phyloP scores from a whole-genome alignment of 192 early-diverging fungal species.

The Coemansia erecta region DNA sequence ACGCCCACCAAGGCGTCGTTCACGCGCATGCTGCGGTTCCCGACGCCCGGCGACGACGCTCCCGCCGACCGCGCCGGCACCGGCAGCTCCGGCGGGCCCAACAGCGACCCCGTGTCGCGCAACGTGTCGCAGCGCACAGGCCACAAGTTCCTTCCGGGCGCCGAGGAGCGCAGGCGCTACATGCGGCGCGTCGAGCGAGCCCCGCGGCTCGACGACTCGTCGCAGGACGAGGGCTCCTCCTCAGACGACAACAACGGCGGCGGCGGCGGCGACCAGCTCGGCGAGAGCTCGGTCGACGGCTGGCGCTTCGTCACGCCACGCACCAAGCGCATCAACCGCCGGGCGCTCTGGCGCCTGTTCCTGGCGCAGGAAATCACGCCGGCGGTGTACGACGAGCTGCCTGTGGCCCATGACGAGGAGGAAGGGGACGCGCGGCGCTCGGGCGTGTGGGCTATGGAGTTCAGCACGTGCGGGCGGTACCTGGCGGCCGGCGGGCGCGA shows the following conservation, averaged over 20 bases:
- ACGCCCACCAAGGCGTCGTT: conserved; percentile 49
- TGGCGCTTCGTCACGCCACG: conserved; percentile 51
- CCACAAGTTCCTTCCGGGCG: conserved; percentile 34
- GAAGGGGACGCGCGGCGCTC: not conserved
- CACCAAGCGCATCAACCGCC: conserved; percentile 48
- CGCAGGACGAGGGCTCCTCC: not conserved
- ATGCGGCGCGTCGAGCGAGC: conserved; percentile 45
- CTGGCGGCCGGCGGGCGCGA: conserved; percentile 81
- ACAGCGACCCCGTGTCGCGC: conserved; percentile 38
- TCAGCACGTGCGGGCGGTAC: conserved; percentile 76
- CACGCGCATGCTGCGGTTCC: conserved; percentile 42
- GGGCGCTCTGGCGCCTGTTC: conserved; percentile 51
- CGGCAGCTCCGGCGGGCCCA: conserved; percentile 8
- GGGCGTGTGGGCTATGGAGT: conserved; percentile 74
- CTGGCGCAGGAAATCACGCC: conserved; percentile 51
- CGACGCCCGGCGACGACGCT: conserved; percentile 3
- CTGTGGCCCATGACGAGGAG: not conserved
- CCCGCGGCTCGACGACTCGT: conserved; percentile 35
- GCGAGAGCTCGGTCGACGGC: conserved; percentile 15
- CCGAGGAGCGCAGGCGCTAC: conserved; percentile 49
- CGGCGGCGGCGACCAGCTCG: no score
- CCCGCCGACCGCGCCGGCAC: not conserved
- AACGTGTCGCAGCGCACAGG: conserved; percentile 52
- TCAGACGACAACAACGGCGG: conserved; percentile 11
- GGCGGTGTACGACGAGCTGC: conserved; percentile 28